Evolutionary conservation across 352 stramenopile genomes (phyloP).

Genomic region (Globisporangium carolinianum): DNA sequence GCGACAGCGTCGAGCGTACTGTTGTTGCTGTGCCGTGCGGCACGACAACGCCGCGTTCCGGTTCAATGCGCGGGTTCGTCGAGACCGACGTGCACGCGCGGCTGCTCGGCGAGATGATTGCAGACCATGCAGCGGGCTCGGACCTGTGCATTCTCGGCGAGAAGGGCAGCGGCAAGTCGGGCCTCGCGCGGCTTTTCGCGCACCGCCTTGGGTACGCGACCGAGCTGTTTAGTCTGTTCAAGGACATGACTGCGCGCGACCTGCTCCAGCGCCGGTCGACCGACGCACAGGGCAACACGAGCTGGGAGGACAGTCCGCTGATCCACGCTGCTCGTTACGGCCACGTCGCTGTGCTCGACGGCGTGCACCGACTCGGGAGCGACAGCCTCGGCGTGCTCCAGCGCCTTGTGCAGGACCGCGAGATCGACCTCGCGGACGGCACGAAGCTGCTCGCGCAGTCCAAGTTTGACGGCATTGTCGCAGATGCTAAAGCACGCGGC

Average conservation of each 20-base stretch:
- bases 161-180: conserved; percentile 83
- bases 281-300: conserved; percentile 81
- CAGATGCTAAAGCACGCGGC: conserved; percentile 12
- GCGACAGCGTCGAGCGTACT: conserved; percentile 5
- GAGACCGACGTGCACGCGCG: conserved; percentile 46
- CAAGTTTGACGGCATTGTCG: conserved; percentile 51
- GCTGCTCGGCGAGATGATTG: conserved; percentile 62
- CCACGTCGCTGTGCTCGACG: conserved; percentile 87
- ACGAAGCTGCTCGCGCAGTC: conserved; percentile 61
- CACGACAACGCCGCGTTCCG: conserved; percentile 18
- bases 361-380: conserved; percentile 87
- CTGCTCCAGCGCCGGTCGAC: conserved; percentile 88
- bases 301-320: conserved; percentile 90
- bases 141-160: conserved; percentile 78
- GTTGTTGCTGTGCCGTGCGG: conserved; percentile 39
- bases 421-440: conserved; percentile 86
- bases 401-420: conserved; percentile 83
- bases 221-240: conserved; percentile 90
- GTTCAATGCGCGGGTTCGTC: conserved; percentile 36
- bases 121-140: conserved; percentile 65
- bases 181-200: conserved; percentile 57
- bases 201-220: conserved; percentile 73
- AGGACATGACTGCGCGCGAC: conserved; percentile 92
- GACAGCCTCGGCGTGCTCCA: conserved; percentile 89
- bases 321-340: conserved; percentile 84